These are phyloP conservation scores for Stachybotrys elegans DNA, from an alignment of 2,329 filamentous ascomycete species.

Conservation along the genomic window DNA sequence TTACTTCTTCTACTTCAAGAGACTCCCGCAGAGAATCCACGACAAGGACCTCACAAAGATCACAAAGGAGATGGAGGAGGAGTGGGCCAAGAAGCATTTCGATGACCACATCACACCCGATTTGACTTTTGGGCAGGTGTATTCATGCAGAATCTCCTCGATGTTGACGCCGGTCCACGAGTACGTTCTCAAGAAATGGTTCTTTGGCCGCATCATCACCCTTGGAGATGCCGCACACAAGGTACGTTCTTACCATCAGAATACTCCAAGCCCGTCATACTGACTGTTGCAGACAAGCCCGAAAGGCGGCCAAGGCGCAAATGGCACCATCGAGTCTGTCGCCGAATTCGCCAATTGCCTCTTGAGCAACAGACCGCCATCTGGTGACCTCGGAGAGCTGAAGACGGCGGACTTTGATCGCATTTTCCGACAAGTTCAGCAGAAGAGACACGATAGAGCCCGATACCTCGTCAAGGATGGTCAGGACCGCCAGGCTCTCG, in stretches of 20 bases:
- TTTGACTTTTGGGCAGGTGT: slow-evolving; percentile 4
- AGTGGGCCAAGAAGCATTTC: neutral
- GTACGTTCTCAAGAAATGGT: slow-evolving; percentile 32
- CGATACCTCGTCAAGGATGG: neutral
- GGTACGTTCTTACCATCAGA: slow-evolving; percentile 10
- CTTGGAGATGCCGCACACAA: slow-evolving; percentile 39
- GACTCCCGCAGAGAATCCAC: slow-evolving; percentile 1
- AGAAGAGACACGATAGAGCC: slow-evolving; percentile 8
- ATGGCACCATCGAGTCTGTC: slow-evolving; percentile 20
- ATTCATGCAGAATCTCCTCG: slow-evolving; percentile 14
- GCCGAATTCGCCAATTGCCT: slow-evolving; percentile 5
- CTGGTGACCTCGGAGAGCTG: slow-evolving; percentile 6
- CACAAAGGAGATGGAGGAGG: slow-evolving; percentile 3
- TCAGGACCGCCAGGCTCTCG: neutral
- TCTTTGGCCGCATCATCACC: slow-evolving; percentile 29
- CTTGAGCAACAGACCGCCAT: slow-evolving; percentile 1
- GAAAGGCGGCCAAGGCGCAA: slow-evolving; percentile 19
- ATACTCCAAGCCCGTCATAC: too few relatives aligned
- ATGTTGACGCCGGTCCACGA: slow-evolving; percentile 28
- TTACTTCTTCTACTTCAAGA: slow-evolving; percentile 9
- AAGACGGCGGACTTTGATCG: neutral
- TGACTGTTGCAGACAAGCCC: slow-evolving; percentile 23
- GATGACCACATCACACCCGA: slow-evolving; percentile 2
- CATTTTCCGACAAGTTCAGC: slow-evolving; percentile 14
- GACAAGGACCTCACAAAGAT: slow-evolving; percentile 8